A percentile compares a stretch with the other conserved stretches of the same genome.
These are phyloP conservation scores for Goffeauzyma gilvescens DNA, from an alignment of 768 basidiomycete species.

Conservation along the genomic window DNA sequence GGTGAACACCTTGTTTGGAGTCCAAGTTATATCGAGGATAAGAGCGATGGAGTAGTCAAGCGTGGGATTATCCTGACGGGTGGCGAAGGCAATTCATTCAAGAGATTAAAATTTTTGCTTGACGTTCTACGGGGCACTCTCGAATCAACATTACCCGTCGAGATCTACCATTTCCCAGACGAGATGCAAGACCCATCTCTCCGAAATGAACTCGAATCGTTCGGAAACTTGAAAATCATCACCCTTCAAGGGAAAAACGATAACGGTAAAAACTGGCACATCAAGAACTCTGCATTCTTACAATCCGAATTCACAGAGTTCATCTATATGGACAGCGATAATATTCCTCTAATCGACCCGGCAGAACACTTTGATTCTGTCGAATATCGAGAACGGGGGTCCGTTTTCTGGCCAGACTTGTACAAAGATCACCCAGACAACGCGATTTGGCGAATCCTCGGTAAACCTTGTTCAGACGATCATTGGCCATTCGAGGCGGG, in stretches of 20 bases:
- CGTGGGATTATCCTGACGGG: conserved; percentile 25
- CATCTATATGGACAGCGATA: conserved; percentile 32
- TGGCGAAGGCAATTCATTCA: conserved; percentile 20
- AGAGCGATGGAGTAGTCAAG: conserved; percentile 11
- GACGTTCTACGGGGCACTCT: conserved; percentile 32
- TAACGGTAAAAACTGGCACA: conserved; percentile 25
- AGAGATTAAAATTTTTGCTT: conserved; percentile 27
- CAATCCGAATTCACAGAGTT: conserved; percentile 26
- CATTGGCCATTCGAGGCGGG: conserved; percentile 34
- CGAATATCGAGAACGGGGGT: conserved; percentile 27
- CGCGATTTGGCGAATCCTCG: conserved; percentile 34
- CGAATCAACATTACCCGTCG: conserved; percentile 31
- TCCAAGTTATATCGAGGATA: conserved; percentile 2
- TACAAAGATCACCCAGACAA: conserved; percentile 36
- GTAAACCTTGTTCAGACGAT: conserved; percentile 28
- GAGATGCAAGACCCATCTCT: conserved; percentile 30
- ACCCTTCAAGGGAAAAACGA: too few species aligned
- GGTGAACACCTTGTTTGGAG: conserved; percentile 23
- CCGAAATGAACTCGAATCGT: too few species aligned
- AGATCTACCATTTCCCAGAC: conserved; percentile 34
- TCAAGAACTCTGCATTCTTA: conserved; percentile 28
- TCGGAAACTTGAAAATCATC: too few species aligned
- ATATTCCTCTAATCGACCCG: conserved; percentile 33
- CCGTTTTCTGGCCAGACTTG: conserved; percentile 37
- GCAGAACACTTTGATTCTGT: conserved; percentile 31